Percentiles rank a stretch among this genome's conserved stretches.
Evolutionary conservation across 768 basidiomycete species (phyloP).

Genomic region (Podaxis sp.): DNA sequence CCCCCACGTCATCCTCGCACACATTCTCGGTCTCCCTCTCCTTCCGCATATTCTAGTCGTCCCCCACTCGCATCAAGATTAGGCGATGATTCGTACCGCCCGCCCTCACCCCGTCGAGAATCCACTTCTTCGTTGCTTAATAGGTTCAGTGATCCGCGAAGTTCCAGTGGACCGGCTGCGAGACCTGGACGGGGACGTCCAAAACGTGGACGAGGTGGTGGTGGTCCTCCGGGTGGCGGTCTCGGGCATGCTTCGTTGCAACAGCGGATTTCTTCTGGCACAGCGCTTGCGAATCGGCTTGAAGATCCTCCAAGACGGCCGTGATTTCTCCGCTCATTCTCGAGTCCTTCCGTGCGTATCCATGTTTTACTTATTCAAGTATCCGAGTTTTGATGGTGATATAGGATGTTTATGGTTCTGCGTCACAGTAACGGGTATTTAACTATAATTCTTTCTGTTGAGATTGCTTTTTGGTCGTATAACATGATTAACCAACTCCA

Average conservation of each 20-base stretch:
- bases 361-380: background rate
- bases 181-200: constrained; percentile 7
- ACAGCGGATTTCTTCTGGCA: constrained; percentile 6
- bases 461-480: background rate
- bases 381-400: background rate
- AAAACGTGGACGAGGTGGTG: constrained; percentile 8
- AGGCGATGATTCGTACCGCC: background rate
- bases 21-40: constrained; percentile 5
- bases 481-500: background rate
- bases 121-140: background rate
- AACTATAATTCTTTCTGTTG: background rate
- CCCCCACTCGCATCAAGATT: background rate
- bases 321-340: background rate
- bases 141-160: constrained; percentile 6
- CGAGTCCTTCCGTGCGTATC: background rate
- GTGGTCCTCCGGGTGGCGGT: background rate
- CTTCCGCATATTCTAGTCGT: background rate
- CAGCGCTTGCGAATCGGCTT: constrained; percentile 5
- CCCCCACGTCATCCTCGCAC: constrained; percentile 6
- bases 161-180: background rate
- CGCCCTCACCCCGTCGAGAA: background rate
- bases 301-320: constrained; percentile 6
- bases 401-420: background rate
- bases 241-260: constrained; percentile 7
- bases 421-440: background rate